Conservation (phyloP, 2,329 filamentous ascomycete genomes). For the Ophiostoma perfectum region DNA sequence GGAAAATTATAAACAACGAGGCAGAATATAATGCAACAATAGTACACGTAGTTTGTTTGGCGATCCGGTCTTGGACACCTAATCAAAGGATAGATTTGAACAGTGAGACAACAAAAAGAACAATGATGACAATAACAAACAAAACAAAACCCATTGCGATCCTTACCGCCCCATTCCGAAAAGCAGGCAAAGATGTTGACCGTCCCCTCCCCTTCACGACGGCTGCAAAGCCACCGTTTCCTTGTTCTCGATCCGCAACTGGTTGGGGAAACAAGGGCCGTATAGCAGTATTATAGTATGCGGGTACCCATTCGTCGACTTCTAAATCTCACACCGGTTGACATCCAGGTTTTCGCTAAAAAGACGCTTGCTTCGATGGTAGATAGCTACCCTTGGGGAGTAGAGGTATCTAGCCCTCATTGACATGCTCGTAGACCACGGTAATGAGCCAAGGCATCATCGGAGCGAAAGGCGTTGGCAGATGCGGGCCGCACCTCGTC, state of each 20-base stretch:
- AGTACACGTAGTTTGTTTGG: conserved; percentile 43
- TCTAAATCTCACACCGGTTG: background rate
- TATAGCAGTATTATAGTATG: conserved; percentile 20
- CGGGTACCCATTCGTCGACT: conserved; percentile 16
- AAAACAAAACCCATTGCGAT: conserved; percentile 24
- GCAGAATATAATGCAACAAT: conserved; percentile 40
- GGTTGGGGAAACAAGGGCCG: background rate
- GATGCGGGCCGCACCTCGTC: background rate
- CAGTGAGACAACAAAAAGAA: conserved; percentile 18
- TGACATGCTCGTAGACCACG: background rate
- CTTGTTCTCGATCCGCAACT: conserved; percentile 13
- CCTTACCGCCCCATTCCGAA: conserved; percentile 19
- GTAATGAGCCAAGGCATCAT: background rate
- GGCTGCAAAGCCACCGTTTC: background rate
- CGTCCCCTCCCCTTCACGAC: conserved; percentile 8
- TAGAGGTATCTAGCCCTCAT: background rate
- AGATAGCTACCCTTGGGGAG: background rate
- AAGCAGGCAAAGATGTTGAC: conserved; percentile 16
- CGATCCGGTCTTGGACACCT: conserved; percentile 18
- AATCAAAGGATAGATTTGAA: conserved; percentile 21
- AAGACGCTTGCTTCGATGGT: conserved; percentile 15
- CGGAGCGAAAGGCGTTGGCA: background rate
- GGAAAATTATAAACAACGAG: conserved; percentile 21
- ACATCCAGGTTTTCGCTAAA: background rate
- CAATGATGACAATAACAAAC: background rate